Conservation (phyloP, 1,139 yeast species). For the Candida albicans region DNA sequence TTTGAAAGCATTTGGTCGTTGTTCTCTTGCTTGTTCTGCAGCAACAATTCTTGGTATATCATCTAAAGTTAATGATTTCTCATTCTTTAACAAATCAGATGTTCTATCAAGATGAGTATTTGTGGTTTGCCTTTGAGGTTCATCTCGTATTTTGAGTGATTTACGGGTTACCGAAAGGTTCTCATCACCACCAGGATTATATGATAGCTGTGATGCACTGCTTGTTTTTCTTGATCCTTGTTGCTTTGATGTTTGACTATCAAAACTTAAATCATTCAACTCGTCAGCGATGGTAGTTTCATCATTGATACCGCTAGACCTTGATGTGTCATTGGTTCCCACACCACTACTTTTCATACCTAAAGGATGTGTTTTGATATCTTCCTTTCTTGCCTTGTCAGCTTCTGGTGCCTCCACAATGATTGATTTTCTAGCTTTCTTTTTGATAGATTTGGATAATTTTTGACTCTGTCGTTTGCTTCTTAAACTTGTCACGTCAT, state of each 20-base stretch:
- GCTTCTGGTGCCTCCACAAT: slow-evolving; percentile 56
- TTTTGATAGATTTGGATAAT: slow-evolving; percentile 54
- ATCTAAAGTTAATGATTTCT: slow-evolving; percentile 85
- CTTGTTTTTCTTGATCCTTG: slow-evolving; percentile 9
- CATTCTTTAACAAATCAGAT: slow-evolving; percentile 71
- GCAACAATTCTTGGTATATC: slow-evolving; percentile 97
- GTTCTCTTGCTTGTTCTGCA: slow-evolving; percentile 93
- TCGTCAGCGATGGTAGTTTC: slow-evolving; percentile 16
- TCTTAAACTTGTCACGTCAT: slow-evolving; percentile 75
- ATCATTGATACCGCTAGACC: slow-evolving; percentile 8
- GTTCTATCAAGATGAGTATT: slow-evolving; percentile 49
- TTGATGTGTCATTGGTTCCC: too few relatives aligned
- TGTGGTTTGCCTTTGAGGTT: slow-evolving; percentile 37
- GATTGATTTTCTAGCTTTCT: slow-evolving; percentile 47
- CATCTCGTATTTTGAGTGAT: slow-evolving; percentile 46
- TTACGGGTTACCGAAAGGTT: slow-evolving; percentile 31
- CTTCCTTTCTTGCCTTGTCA: slow-evolving; percentile 35
- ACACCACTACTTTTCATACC: background rate
- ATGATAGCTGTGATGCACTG: slow-evolving; percentile 18
- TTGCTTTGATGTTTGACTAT: background rate
- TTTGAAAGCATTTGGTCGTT: slow-evolving; percentile 81
- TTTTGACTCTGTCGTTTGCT: slow-evolving; percentile 72
- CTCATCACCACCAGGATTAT: slow-evolving; percentile 20
- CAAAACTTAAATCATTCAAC: slow-evolving; percentile 11
- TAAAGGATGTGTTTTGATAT: slow-evolving; percentile 10